phyloP scores from a whole-genome alignment of 352 stramenopile species.

The Globisporangium cystogenes region DNA sequence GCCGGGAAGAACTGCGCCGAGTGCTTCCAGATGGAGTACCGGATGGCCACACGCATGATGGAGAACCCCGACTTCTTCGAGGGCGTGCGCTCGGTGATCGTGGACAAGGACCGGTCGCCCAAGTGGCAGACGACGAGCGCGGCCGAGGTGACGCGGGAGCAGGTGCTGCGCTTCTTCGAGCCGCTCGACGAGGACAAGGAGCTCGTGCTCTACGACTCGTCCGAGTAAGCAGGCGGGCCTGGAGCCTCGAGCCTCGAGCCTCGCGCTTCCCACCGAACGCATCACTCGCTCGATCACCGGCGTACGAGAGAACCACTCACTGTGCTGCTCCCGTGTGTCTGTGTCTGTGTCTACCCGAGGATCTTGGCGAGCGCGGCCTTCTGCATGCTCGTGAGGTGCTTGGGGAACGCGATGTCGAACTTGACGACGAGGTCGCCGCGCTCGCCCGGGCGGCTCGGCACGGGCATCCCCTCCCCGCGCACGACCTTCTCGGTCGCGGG shows the following conservation, averaged over 20 bases:
- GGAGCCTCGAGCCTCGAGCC: too few species aligned
- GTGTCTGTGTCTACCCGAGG: conserved; percentile 28
- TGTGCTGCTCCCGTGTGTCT: background rate
- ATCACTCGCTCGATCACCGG: background rate
- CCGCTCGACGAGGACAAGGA: conserved; percentile 72
- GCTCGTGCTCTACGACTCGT: conserved; percentile 57
- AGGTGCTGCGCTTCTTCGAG: conserved; percentile 82
- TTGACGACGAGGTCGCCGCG: conserved; percentile 94
- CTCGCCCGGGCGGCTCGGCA: conserved; percentile 42
- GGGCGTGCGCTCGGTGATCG: conserved; percentile 92
- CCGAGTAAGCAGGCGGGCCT: conserved; percentile 17
- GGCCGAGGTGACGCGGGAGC: conserved; percentile 47
- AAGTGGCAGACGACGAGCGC: conserved; percentile 83
- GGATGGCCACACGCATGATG: conserved; percentile 78
- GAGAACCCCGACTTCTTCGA: conserved; percentile 95
- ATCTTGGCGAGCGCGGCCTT: conserved; percentile 86
- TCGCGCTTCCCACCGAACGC: too few species aligned
- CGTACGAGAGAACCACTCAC: background rate
- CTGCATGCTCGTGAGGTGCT: conserved; percentile 90
- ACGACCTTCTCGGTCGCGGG: conserved; percentile 89
- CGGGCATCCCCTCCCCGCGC: conserved; percentile 94
- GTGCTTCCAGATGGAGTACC: conserved; percentile 95
- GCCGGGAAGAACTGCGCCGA: conserved; percentile 78
- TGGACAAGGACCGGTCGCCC: conserved; percentile 95
- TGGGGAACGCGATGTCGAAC: conserved; percentile 96